Conservation (phyloP, 2,329 filamentous ascomycete species). For the Colletotrichum sp. region DNA sequence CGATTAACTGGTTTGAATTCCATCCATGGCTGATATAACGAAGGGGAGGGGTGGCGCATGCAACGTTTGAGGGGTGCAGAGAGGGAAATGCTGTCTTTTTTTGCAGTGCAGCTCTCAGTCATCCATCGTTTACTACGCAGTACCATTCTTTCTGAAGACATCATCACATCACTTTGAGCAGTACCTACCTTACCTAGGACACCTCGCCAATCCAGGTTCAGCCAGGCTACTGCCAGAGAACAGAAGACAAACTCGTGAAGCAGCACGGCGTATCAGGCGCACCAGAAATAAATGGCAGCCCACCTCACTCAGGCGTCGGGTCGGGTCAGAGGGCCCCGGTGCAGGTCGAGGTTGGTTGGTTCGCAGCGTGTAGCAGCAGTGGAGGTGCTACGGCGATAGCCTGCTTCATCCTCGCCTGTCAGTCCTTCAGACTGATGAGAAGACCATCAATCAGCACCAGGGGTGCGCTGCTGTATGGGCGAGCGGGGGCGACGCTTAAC, state of each 20-base stretch:
- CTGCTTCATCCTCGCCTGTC: not conserved
- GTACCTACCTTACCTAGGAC: not conserved
- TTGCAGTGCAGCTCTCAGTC: not conserved
- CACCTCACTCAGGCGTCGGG: not conserved
- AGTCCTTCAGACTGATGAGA: not conserved
- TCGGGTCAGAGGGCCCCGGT: not conserved
- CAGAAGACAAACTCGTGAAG: not conserved
- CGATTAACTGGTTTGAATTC: slow-evolving; percentile 2
- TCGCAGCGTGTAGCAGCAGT: slow-evolving; percentile 11
- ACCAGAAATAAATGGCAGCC: not conserved
- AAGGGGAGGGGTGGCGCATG: not conserved
- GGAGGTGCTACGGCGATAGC: slow-evolving; percentile 1
- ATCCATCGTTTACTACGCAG: not conserved
- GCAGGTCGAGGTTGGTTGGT: slow-evolving; percentile 8
- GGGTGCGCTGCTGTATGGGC: slow-evolving; percentile 16
- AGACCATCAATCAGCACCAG: not conserved
- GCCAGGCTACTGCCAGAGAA: not conserved
- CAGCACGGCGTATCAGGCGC: slow-evolving; percentile 9
- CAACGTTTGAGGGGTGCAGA: not conserved
- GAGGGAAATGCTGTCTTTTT: not conserved
- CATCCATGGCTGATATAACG: not conserved
- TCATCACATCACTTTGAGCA: not conserved
- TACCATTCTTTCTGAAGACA: not conserved
- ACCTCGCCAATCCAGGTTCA: too few species aligned
- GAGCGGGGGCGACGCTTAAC: slow-evolving; percentile 25